phyloP scores from a whole-genome alignment of 2,329 filamentous ascomycete genomes.

The Xylaria hypoxylon region DNA sequence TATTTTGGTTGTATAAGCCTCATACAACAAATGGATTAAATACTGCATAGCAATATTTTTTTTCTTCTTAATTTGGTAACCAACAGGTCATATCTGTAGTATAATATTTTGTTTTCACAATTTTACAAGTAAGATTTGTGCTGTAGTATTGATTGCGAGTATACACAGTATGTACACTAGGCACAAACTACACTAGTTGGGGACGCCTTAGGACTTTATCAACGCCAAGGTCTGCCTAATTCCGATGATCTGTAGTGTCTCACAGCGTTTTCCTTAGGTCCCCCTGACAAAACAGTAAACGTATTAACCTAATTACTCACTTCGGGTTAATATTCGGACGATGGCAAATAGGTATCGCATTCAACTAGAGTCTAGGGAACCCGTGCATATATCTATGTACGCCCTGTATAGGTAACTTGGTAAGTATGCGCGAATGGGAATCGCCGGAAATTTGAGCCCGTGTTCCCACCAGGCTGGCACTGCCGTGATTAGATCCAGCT shows the following conservation, averaged over 20 bases:
- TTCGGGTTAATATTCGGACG: slow-evolving; percentile 2
- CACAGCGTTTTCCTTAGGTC: slow-evolving; percentile 14
- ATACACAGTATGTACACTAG: too few relatives aligned
- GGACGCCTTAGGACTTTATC: not conserved
- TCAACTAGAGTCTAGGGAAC: not conserved
- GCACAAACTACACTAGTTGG: too few relatives aligned
- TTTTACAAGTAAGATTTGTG: too few relatives aligned
- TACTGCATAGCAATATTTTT: too few relatives aligned
- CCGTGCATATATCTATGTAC: not conserved
- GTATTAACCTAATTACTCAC: not conserved
- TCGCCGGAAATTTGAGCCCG: not conserved
- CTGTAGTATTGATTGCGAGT: too few relatives aligned
- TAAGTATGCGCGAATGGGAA: slow-evolving; percentile 9
- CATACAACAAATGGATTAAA: too few relatives aligned
- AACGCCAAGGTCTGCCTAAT: not conserved
- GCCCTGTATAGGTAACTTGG: not conserved
- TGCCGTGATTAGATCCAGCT: slow-evolving; percentile 2
- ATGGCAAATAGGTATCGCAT: not conserved
- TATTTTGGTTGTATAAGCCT: too few relatives aligned
- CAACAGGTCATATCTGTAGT: too few relatives aligned
- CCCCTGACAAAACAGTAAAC: not conserved
- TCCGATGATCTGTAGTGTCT: slow-evolving; percentile 10
- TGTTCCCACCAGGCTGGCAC: not conserved
- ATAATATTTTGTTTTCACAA: too few relatives aligned
- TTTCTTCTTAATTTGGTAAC: too few relatives aligned